Base-by-base conservation (phyloP, 352 stramenopile species). In the Pythium utonaiense region DNA sequence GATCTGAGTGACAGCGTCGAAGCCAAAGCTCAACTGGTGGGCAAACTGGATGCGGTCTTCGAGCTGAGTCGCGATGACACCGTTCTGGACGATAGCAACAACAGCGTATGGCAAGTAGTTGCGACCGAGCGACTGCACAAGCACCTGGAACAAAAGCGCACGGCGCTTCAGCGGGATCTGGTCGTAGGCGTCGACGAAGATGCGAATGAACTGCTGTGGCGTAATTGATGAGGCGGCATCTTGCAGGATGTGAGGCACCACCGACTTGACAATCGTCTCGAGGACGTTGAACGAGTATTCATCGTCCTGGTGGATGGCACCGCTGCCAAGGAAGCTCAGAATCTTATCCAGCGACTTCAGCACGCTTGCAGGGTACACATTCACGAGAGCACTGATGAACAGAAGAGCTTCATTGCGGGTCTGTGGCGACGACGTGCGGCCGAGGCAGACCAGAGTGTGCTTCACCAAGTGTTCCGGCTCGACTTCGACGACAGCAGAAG, bases 281-380 rank as follows among this genome's bases (percentile, higher is more conserved):
- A 95, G 69, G 33, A 95, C 84, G 41, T 93, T 77, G 62, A 93
- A 94, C 50, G 86, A 92, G 70, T 95, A 93, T 36, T 89, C 86
- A 50, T 95, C 86, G 14, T 93, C 77, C 28, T 90, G 75, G 41
- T 80, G 78, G 52, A 91, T 86, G 2, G 71, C 78, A 0, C 77
- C 74, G 14, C 60, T 66, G 48, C 75, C 77, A 9, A 91, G 61
- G 38, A 91, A 90, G 31, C 70, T 74, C 41, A 95, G 42, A 40
- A 95, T 89, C 48, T 86, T 86, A 53, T 89, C 78, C n/a, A 95
- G 63, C 41, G 83, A 91, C 31, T 71, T 60, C 4, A 93, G 73
- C 2, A 95, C 84, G 66, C 73, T 91, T 10, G 70, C 57, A 0
- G 86, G 83, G 53, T 88, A 84, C 50, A 94, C 65, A 13, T 88